Evolutionary conservation across 1,139 yeast genomes (phyloP), one percentile per base, ranked within the genome.

Genomic region (Magnusiomyces paraingens): DNA sequence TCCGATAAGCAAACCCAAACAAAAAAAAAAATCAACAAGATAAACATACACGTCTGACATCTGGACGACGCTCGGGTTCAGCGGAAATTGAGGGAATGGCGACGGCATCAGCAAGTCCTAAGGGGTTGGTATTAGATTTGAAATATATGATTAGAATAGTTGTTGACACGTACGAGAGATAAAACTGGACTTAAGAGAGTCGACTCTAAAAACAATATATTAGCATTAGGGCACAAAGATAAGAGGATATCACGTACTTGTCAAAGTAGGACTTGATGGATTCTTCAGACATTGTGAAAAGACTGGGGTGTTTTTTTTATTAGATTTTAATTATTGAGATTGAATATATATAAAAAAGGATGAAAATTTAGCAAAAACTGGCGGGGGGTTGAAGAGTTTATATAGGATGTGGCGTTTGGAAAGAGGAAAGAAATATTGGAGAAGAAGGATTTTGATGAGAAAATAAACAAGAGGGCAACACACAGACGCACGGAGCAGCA

Each of bases 1-100:
- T 26, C 32, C n/a, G n/a, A n/a, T n/a, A n/a, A n/a, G n/a, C n/a
- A n/a, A n/a, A n/a, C n/a, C n/a, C n/a, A n/a, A n/a, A 26, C 32
- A 26, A 42, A 42, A 12, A 18, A 42, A 42, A 20, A 42, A 42
- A 20, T 5, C 3, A 20, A 47, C 50, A 20, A 42, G 21, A 20
- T 5, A 3, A 20, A 47, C 50, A 5, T n/a, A 47, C 50, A 41
- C 40, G 22, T 54, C 85, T 82, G 51, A 93, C 98, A 67, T 84
- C 77, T 36, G 95, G 95, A 72, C 96, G 86, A 64, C 86, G 79
- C 15, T 82, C 70, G 67, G 90, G 95, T 69, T 93, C 99, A 41
- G 90, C 83, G 8, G 98, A 90, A 42, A 94, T 97, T 3, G 98
- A 91, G 51, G 96, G 95, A 64, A 93, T 94, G 56, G 90, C 86